phyloP scores from a whole-genome alignment of 352 stramenopile genomes.

The Nothophytophthora sp. region DNA sequence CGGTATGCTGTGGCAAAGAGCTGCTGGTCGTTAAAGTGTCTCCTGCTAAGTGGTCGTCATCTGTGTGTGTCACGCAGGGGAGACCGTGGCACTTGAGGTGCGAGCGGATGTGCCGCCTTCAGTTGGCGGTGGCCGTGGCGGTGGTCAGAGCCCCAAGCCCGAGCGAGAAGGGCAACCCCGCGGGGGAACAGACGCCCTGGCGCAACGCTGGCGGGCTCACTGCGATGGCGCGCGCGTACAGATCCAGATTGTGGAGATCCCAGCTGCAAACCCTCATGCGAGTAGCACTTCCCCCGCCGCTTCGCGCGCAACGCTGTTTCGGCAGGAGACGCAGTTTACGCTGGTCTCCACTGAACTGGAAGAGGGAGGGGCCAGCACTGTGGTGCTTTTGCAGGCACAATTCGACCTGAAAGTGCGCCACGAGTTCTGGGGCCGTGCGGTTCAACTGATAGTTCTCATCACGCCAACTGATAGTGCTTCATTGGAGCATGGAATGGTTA shows the following conservation, averaged over 20 bases:
- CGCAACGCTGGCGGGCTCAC: conserved; percentile 39
- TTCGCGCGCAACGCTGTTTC: conserved; percentile 43
- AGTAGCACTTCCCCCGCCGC: conserved; percentile 12
- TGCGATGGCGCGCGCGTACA: conserved; percentile 54
- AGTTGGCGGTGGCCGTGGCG: background rate
- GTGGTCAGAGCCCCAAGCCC: background rate
- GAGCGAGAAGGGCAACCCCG: background rate
- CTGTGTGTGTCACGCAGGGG: conserved; percentile 19
- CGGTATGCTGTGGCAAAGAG: conserved; percentile 24
- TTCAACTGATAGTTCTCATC: conserved; percentile 56
- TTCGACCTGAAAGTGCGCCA: conserved; percentile 62
- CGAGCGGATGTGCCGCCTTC: conserved; percentile 23
- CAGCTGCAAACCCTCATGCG: conserved; percentile 7
- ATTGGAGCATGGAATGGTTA: background rate
- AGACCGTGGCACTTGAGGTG: conserved; percentile 44
- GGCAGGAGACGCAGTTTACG: conserved; percentile 56
- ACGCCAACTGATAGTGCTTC: conserved; percentile 30
- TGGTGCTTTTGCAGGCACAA: conserved; percentile 40
- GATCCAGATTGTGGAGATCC: conserved; percentile 43
- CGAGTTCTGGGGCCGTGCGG: conserved; percentile 56
- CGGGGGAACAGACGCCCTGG: background rate
- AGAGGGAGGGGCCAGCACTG: conserved; percentile 2
- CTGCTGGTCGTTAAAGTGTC: background rate
- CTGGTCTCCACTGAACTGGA: conserved; percentile 16
- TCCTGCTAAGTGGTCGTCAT: background rate